Evolutionary conservation across 305 asterid species (phyloP).

Genomic region (Fraxinus angustifolia): DNA sequence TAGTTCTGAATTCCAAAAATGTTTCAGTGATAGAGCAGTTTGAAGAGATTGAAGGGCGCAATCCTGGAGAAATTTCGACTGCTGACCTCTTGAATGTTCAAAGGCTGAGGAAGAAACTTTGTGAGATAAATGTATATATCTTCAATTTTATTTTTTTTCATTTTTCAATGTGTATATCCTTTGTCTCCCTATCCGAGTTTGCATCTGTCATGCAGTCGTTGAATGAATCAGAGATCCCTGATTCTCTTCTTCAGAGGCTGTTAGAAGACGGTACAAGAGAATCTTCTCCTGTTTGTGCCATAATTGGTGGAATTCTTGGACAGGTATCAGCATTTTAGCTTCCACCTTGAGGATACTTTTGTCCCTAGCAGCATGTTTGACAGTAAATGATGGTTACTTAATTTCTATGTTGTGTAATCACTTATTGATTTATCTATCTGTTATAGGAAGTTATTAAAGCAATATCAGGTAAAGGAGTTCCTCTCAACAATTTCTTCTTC

Average conservation of each 20-base stretch:
- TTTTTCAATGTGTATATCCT: background rate
- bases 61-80: constrained; percentile 65
- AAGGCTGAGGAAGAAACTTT: constrained; percentile 62
- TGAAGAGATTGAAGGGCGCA: constrained; percentile 70
- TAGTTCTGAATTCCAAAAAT: background rate
- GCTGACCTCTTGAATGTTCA: constrained; percentile 61
- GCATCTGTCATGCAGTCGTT: constrained; percentile 40
- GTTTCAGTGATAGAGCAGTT: constrained; percentile 74
- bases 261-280: constrained; percentile 53
- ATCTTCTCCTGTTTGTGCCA: constrained; percentile 90
- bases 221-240: constrained; percentile 68
- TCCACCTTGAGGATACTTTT: background rate
- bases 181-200: constrained; percentile 13
- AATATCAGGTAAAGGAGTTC: constrained; percentile 93
- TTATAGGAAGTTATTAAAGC: constrained; percentile 89
- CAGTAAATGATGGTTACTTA: background rate
- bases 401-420: background rate
- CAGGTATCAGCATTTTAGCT: constrained; percentile 44
- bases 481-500: constrained; percentile 84
- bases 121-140: constrained; percentile 55
- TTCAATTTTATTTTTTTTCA: background rate
- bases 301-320: constrained; percentile 90
- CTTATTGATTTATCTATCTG: background rate
- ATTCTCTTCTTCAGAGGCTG: constrained; percentile 68
- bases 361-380: background rate